These are phyloP conservation scores for Reticulascus tulasneorum DNA, from an alignment of 2,329 filamentous ascomycete genomes.

Conservation along the genomic window DNA sequence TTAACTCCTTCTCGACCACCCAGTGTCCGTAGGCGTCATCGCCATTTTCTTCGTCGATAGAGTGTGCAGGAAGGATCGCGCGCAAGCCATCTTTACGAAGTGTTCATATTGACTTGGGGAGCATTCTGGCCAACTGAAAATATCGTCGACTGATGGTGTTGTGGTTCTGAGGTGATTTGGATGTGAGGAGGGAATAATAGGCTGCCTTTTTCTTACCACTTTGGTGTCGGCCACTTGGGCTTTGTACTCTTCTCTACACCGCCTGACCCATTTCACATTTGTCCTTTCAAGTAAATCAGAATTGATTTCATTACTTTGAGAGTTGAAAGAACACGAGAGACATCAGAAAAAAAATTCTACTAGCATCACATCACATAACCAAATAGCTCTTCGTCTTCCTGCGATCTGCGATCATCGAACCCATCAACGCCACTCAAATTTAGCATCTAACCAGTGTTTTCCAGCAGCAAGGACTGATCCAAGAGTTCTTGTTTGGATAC, in stretches of 20 bases:
- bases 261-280: slow-evolving; percentile 11
- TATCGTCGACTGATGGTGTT: slow-evolving; percentile 14
- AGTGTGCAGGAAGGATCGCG: too few relatives aligned
- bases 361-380: slow-evolving; percentile 14
- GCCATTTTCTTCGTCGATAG: too few relatives aligned
- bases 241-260: slow-evolving; percentile 19
- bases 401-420: too few relatives aligned
- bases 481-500: too few relatives aligned
- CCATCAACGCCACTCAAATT: too few relatives aligned
- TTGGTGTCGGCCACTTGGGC: slow-evolving; percentile 17
- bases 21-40: too few relatives aligned
- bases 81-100: background rate
- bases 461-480: too few relatives aligned
- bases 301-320: slow-evolving; percentile 42
- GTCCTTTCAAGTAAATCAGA: slow-evolving; percentile 43
- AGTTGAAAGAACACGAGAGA: slow-evolving; percentile 26
- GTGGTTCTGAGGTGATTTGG: slow-evolving; percentile 16
- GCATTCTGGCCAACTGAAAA: slow-evolving; percentile 9
- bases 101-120: slow-evolving; percentile 8
- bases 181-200: slow-evolving; percentile 16
- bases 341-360: slow-evolving; percentile 21
- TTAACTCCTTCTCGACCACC: too few relatives aligned
- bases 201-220: slow-evolving; percentile 15
- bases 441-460: too few relatives aligned
- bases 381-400: slow-evolving; percentile 9